Base-by-base conservation (phyloP, 139 green algal genomes). In the Penium margaritaceum region DNA sequence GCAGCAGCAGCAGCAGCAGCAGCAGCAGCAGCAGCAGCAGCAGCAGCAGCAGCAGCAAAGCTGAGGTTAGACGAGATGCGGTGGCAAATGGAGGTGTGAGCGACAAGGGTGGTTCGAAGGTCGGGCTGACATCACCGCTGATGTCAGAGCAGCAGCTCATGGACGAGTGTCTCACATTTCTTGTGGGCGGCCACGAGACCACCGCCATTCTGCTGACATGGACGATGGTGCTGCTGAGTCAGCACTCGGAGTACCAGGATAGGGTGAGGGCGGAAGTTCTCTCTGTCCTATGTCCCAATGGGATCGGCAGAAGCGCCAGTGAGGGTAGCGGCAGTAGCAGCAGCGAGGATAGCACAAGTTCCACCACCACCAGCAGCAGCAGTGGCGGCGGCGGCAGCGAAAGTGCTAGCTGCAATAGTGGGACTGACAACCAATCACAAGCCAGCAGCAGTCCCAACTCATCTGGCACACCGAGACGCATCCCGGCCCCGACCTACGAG, bases 181-280 rank as follows among this genome's bases (percentile, higher is more conserved):
- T 79, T 2, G 17, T 79, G 0, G 72, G 39, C 4, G 90, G 92
- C 4, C 92, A 97, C 76, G 94, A 99, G 85, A 99, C 94, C 2
- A 97, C 94, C 12, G 93, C 92, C 1, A 91, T 92, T 1, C 90
- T 86, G 72, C 73, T 88, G 33, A 86, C 81, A 29, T 88, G 81
- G 81, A 94, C 71, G 77, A 90, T 81, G 43, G 71, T 76, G 68
- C 60, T 62, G 27, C 63, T 88, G 12, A 41, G 27, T 19, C 38
- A 80, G 46, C 63, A 84, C 35, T 86, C 85, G 3, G 68, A 87
- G 30, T 80, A 84, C 34, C 64, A 90, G 76, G 83, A 81, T 3
- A 87, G 84, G 63, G 55, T 88, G 9, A 37, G 87, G 38, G 72
- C 75, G 35, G 91, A 95, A 78, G 81, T 96, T 2, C 0, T 27